Percentiles rank a stretch among this genome's conserved stretches.
Evolutionary conservation across 2,329 filamentous ascomycete genomes (phyloP).

Genomic region (Talaromyces sp.): DNA sequence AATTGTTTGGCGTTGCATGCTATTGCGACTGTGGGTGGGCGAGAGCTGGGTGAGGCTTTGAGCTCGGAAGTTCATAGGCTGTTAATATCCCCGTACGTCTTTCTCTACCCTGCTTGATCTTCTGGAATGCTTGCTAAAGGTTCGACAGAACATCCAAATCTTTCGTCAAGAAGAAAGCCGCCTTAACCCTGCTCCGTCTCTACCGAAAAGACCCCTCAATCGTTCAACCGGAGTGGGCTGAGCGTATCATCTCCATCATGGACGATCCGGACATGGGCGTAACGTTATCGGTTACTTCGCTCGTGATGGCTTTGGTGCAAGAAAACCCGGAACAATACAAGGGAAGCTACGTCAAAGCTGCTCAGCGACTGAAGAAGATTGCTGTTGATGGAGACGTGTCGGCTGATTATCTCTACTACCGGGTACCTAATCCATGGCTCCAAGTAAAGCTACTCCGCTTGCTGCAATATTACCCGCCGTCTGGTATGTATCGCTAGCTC

Average conservation of each 20-base stretch:
- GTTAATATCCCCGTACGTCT: slow-evolving; percentile 82
- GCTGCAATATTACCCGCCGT: slow-evolving; percentile 93
- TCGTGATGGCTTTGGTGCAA: slow-evolving; percentile 91
- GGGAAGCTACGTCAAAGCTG: slow-evolving; percentile 90
- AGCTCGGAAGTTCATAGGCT: slow-evolving; percentile 88
- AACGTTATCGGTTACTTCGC: slow-evolving; percentile 87
- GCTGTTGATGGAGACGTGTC: slow-evolving; percentile 86
- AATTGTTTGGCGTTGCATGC: slow-evolving; percentile 96
- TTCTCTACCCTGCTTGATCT: not conserved
- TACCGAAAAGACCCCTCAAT: slow-evolving; percentile 94
- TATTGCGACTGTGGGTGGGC: slow-evolving; percentile 93
- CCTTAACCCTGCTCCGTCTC: slow-evolving; percentile 82
- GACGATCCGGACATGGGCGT: slow-evolving; percentile 94
- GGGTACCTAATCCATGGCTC: slow-evolving; percentile 98
- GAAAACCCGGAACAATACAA: slow-evolving; percentile 93
- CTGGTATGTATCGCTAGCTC: slow-evolving; percentile 55
- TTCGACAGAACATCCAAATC: slow-evolving; percentile 72
- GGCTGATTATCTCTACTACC: slow-evolving; percentile 95
- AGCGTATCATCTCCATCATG: slow-evolving; percentile 98
- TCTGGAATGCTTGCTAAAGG: slow-evolving; percentile 12
- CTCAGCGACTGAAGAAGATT: slow-evolving; percentile 81
- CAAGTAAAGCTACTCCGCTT: slow-evolving; percentile 90
- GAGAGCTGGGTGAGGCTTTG: slow-evolving; percentile 94
- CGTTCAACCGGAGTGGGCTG: slow-evolving; percentile 93
- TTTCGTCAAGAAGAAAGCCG: slow-evolving; percentile 99